Evolutionary conservation across 2,329 filamentous ascomycete genomes (phyloP), one percentile per base, ranked within the genome.

Genomic region (Cadophora sp.): DNA sequence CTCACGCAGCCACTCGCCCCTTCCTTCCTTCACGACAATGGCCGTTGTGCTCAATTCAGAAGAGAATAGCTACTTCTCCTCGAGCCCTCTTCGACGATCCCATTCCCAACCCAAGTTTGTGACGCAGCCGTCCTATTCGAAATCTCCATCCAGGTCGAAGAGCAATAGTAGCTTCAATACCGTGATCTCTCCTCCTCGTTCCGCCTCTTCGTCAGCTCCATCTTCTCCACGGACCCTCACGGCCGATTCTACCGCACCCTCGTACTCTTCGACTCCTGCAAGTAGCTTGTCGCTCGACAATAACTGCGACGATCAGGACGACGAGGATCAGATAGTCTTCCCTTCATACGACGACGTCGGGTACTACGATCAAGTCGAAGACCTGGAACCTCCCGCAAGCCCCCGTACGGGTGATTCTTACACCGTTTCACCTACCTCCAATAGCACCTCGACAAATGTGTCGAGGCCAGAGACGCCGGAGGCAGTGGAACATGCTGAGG

Each of bases 281-380:
- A 89, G 87, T 73, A 90, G 86, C 72, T 79, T 78, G 86, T 90
- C 31, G 85, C 94, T 56, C 86, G 93, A 72, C 93, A 97, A 97
- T 80, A 97, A 97, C 77, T 86, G 97, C 58, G 92, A 98, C 77
- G 89, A 95, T 70, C 97, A 95, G 93, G 89, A 87, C 71, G 94
- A 97, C 80, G 94, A 98, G 79, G 95, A 81, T 53, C 79, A 82
- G 58, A 76, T 83, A 60, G 67, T 79, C 22, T 79, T 83, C 40
- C 82, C 82, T 3, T 77, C 79, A 12, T 83, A 83, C 70, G 80
- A 82, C 68, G 73, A 79, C 63, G 77, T 78, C n/a, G 72, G 73
- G 24, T 76, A 77, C 62, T 76, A 74, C 67, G 73, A 62, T 34
- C 70, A 73, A 68, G 68, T 73, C 79, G 83, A 85, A 69, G 82